Evolutionary conservation across 768 basidiomycete genomes (phyloP).

Genomic region (Auricularia heimuer): DNA sequence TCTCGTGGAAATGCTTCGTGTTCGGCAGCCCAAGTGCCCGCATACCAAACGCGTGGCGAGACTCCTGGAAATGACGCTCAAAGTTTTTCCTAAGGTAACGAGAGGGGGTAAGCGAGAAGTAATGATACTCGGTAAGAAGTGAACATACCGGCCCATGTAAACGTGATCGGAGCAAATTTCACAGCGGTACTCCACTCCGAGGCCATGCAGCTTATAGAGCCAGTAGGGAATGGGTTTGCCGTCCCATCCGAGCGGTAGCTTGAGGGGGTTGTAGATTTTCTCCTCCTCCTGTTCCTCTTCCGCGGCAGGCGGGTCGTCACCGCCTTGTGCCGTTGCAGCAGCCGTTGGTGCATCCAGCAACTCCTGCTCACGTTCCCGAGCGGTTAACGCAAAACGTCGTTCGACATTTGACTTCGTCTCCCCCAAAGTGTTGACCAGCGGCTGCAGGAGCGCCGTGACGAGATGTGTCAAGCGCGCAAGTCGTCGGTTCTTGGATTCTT

Average conservation of each 20-base stretch:
- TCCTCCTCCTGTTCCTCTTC: slow-evolving; percentile 90
- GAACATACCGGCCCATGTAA: slow-evolving; percentile 79
- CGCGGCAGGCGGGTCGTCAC: slow-evolving; percentile 36
- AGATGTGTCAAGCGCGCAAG: slow-evolving; percentile 68
- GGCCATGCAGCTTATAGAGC: slow-evolving; percentile 94
- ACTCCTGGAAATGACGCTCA: slow-evolving; percentile 67
- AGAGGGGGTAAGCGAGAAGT: background rate
- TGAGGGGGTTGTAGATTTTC: slow-evolving; percentile 95
- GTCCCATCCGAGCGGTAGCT: slow-evolving; percentile 94
- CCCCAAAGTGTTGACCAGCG: slow-evolving; percentile 55
- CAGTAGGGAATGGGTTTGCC: slow-evolving; percentile 99
- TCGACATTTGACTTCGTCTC: slow-evolving; percentile 97
- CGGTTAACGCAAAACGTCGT: slow-evolving; percentile 90
- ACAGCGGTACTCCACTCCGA: slow-evolving; percentile 96
- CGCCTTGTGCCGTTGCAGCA: slow-evolving; percentile 33
- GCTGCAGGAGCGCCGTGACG: slow-evolving; percentile 51
- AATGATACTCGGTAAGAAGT: background rate
- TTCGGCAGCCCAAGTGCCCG: slow-evolving; percentile 93
- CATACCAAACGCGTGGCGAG: slow-evolving; percentile 96
- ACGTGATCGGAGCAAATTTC: slow-evolving; percentile 96
- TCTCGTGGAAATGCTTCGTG: slow-evolving; percentile 98
- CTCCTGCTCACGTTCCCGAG: slow-evolving; percentile 95
- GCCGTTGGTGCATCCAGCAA: slow-evolving; percentile 58
- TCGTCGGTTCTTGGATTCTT: slow-evolving; percentile 41
- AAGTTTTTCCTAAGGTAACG: slow-evolving; percentile 70